A percentile compares a stretch with the other conserved stretches of the same genome.
Evolutionary conservation across 2,329 filamentous ascomycete species (phyloP).

Genomic region (Epichloe amarillans): DNA sequence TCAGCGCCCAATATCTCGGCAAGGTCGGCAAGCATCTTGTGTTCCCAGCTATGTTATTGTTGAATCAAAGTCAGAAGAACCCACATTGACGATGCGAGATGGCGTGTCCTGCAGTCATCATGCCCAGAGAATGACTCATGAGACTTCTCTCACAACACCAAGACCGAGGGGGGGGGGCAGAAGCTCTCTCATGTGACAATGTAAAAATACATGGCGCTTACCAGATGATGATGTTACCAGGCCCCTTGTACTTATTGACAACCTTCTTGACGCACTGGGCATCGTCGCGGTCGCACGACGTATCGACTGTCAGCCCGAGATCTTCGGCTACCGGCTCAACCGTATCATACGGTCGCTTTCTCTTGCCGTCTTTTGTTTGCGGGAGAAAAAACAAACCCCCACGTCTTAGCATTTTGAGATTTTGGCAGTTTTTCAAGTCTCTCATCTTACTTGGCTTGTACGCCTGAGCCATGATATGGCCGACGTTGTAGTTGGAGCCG

Average conservation of each 20-base stretch:
- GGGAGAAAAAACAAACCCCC: not conserved
- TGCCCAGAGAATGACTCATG: too few relatives aligned
- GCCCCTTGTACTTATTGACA: slow-evolving; percentile 32
- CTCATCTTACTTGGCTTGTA: slow-evolving; percentile 30
- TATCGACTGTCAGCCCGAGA: slow-evolving; percentile 41
- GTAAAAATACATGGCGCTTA: slow-evolving; percentile 10
- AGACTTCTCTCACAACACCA: too few relatives aligned
- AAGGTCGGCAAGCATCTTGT: slow-evolving; percentile 38
- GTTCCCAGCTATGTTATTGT: slow-evolving; percentile 36
- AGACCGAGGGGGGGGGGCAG: too few relatives aligned
- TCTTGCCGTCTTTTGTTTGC: slow-evolving; percentile 29
- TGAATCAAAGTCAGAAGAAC: not conserved
- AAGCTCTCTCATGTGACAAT: not conserved
- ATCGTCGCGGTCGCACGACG: slow-evolving; percentile 42
- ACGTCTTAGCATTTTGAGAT: not conserved
- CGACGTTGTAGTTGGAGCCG: slow-evolving; percentile 38
- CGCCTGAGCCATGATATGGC: slow-evolving; percentile 42
- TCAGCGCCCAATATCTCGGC: slow-evolving; percentile 36
- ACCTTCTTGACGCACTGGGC: slow-evolving; percentile 36
- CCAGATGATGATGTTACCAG: slow-evolving; percentile 46
- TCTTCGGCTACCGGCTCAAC: slow-evolving; percentile 42
- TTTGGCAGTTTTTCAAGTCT: too few relatives aligned
- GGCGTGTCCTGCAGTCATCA: too few relatives aligned
- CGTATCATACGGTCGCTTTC: slow-evolving; percentile 41
- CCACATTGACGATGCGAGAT: not conserved